These are phyloP conservation scores for Streptanthus diversifolius DNA, from an alignment of 345 rosid genomes.

Conservation along the genomic window DNA sequence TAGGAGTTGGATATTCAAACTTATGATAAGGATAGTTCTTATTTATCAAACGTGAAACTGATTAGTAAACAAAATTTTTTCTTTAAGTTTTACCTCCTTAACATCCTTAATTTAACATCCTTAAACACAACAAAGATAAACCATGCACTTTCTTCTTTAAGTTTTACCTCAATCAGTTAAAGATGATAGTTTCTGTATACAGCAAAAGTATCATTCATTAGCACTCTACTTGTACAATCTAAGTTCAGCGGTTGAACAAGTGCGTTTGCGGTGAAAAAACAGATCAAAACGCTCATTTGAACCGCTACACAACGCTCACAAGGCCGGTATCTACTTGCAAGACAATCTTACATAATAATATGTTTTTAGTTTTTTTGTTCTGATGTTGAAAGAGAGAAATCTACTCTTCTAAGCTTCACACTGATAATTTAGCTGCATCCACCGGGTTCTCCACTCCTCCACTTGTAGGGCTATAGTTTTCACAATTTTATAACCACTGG, in stretches of 20 bases:
- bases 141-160: too few species aligned
- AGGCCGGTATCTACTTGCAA: background rate
- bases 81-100: too few species aligned
- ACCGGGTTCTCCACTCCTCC: slow-evolving; percentile 31
- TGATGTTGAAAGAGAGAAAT: background rate
- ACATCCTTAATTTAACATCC: too few species aligned
- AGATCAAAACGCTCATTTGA: slow-evolving; percentile 3
- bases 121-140: too few species aligned
- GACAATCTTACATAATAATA: slow-evolving; percentile 1
- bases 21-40: too few species aligned
- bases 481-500: background rate
- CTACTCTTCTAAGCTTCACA: slow-evolving; percentile 19
- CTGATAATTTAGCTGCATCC: slow-evolving; percentile 22
- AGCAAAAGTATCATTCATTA: too few species aligned
- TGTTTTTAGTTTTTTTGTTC: slow-evolving; percentile 1
- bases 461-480: slow-evolving; percentile 33
- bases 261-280: background rate
- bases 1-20: too few species aligned
- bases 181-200: too few species aligned
- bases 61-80: too few species aligned
- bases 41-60: too few species aligned
- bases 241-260: background rate
- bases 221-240: slow-evolving; percentile 19
- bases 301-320: background rate
- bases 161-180: too few species aligned